phyloP scores from a whole-genome alignment of 2,329 filamentous ascomycete species.

The Cercospora sp. region DNA sequence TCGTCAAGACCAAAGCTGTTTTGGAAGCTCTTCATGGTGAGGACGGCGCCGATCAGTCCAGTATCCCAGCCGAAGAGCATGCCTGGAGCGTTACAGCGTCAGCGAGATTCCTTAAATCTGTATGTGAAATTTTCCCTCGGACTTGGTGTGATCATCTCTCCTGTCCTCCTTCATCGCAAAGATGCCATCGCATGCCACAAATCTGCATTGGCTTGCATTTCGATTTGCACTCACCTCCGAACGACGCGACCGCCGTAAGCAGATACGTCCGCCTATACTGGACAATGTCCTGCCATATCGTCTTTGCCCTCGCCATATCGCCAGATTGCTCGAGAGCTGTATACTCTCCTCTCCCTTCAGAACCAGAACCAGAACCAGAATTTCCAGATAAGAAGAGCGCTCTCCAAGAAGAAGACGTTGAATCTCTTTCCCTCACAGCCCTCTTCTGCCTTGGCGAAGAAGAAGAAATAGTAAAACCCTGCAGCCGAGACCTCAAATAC shows the following conservation, averaged over 20 bases:
- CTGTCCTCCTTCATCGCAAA: background rate
- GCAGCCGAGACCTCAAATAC: slow-evolving; percentile 10
- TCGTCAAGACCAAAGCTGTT: slow-evolving; percentile 44
- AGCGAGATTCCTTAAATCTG: too few relatives aligned
- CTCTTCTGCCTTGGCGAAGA: background rate
- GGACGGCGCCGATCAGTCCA: slow-evolving; percentile 40
- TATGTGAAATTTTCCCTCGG: too few relatives aligned
- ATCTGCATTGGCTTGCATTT: background rate
- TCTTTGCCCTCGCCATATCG: slow-evolving; percentile 22
- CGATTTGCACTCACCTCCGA: slow-evolving; percentile 37
- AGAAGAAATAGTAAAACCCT: background rate
- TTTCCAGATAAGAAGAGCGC: background rate
- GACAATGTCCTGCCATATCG: slow-evolving; percentile 44
- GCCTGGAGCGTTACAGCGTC: too few relatives aligned
- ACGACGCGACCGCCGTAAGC: slow-evolving; percentile 46
- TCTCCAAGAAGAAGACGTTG: background rate
- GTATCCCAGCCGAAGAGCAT: slow-evolving; percentile 31
- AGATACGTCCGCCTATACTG: slow-evolving; percentile 44
- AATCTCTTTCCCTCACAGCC: background rate
- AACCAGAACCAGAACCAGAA: background rate
- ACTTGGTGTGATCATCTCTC: background rate
- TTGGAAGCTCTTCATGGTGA: slow-evolving; percentile 48
- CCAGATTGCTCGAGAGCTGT: slow-evolving; percentile 1
- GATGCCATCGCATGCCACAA: background rate
- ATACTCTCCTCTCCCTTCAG: slow-evolving; percentile 11